These are phyloP conservation scores for Debaryomyces maramus DNA, from an alignment of 805 yeast species.

Conservation along the genomic window DNA sequence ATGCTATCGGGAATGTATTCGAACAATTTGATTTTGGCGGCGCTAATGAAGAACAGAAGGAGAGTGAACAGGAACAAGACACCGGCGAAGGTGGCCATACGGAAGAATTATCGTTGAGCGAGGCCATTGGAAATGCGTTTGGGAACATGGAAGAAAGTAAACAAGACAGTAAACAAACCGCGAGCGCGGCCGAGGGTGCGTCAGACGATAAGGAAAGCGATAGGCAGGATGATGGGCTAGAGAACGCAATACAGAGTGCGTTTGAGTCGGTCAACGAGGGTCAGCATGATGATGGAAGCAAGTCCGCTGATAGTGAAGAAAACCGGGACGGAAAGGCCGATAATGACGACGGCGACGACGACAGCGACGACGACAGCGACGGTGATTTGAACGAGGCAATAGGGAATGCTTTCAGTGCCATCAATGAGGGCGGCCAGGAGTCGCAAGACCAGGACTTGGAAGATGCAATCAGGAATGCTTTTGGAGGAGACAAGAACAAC, in stretches of 20 bases:
- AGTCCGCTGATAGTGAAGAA: too few relatives aligned
- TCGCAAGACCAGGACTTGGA: constrained; percentile 20
- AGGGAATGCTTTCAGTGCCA: constrained; percentile 33
- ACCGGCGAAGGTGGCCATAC: constrained; percentile 9
- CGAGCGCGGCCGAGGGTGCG: not conserved
- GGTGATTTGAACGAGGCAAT: constrained; percentile 35
- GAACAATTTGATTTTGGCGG: not conserved
- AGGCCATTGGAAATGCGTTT: constrained; percentile 24
- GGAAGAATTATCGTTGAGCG: constrained; percentile 12
- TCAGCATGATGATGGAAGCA: too few relatives aligned
- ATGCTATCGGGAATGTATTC: constrained; percentile 34
- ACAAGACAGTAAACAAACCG: not conserved
- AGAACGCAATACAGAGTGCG: constrained; percentile 39
- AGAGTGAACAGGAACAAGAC: not conserved
- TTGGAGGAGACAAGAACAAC: too few relatives aligned
- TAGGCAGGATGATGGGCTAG: not conserved
- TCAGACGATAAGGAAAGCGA: not conserved
- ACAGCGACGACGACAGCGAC: constrained; percentile 16
- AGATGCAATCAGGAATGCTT: constrained; percentile 41
- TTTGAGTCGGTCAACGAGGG: constrained; percentile 14
- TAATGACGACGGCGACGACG: constrained; percentile 1
- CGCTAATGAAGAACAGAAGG: not conserved
- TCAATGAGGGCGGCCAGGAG: not conserved
- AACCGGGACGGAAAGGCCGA: too few relatives aligned
- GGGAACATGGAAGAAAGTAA: not conserved